Base-by-base conservation (phyloP, 2,329 filamentous ascomycete genomes). In the Sarocladiaceae sp. region DNA sequence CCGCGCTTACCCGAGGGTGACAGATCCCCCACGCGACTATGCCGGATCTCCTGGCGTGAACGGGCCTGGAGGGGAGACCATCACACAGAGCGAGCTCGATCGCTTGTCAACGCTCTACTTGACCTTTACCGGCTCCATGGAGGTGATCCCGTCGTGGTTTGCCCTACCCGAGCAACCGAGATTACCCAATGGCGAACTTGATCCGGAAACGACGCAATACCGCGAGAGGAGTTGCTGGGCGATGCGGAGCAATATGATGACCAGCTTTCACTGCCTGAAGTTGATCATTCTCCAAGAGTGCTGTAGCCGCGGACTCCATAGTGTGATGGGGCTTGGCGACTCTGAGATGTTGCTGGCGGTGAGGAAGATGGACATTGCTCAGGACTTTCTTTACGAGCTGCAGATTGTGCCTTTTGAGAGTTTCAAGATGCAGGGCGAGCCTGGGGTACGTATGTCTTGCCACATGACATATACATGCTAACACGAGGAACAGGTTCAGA, bases 301-400 rank as follows among this genome's bases (percentile, higher is more conserved):
- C 42, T 21, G 27, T 12, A 33, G 31, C 21, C 32, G 21, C 31
- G 32, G 32, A 9, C 27, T 34, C 16, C 31, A 26, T 7, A 18
- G 42, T n/a, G 31, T 44, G 16, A 44, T 44, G 42, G 42, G 42
- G 10, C 42, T 44, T 12, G 42, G n/a, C 12, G n/a, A 44, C 13
- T 33, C 27, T 4, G 19, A 44, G 19, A 5, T 24, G 31, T 32
- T 31, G 18, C 20, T 31, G 29, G n/a, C 27, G 4, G 20, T 23
- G 18, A 33, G 31, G 42, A 44, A 44, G 42, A 44, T 44, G 31
- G 42, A 44, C 31, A 44, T 44, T 24, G 32, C n/a, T 12, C 42
- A 33, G 21, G 42, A 44, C 10, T 33, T 45, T 16, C 29, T 44
- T 6, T 33, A 20, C 21, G 42, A 44, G 12, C 18, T 44, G 31